These are phyloP conservation scores for Tolypocladium album DNA, from an alignment of 2,329 filamentous ascomycete genomes.

Conservation along the genomic window DNA sequence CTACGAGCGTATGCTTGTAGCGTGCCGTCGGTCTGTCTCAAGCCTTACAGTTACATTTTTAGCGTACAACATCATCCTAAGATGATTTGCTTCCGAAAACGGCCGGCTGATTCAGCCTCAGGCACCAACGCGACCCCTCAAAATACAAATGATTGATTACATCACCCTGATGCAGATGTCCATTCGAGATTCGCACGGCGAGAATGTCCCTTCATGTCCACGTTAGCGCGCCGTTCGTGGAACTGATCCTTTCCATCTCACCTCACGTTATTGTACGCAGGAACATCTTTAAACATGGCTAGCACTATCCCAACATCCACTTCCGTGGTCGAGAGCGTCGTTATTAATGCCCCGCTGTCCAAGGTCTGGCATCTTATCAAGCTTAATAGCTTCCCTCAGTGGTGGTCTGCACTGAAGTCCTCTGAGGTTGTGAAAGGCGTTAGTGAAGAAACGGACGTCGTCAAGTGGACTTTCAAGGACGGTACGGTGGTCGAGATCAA, in stretches of 20 bases:
- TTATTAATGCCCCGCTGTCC: slow-evolving; percentile 57
- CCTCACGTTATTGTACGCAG: not conserved
- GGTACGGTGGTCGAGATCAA: slow-evolving; percentile 59
- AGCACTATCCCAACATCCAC: slow-evolving; percentile 51
- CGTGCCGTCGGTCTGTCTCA: too few relatives aligned
- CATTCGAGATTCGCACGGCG: not conserved
- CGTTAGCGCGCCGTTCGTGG: not conserved
- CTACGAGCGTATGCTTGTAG: too few relatives aligned
- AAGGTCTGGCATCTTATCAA: slow-evolving; percentile 67
- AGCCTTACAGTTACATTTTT: too few relatives aligned
- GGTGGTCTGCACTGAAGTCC: slow-evolving; percentile 52
- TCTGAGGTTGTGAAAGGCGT: slow-evolving; percentile 54
- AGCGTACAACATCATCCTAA: too few relatives aligned
- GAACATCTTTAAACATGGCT: not conserved
- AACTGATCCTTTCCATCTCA: not conserved
- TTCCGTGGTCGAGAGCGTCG: slow-evolving; percentile 53
- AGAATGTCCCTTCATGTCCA: not conserved
- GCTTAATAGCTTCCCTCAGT: slow-evolving; percentile 57
- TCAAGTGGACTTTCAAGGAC: slow-evolving; percentile 63
- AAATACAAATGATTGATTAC: not conserved
- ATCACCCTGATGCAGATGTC: not conserved
- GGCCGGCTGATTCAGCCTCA: not conserved
- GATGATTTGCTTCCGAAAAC: too few relatives aligned
- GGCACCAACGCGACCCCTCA: not conserved
- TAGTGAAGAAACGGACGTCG: slow-evolving; percentile 53